phyloP scores from a whole-genome alignment of 2,329 filamentous ascomycete species.

The Didymella pomorum region DNA sequence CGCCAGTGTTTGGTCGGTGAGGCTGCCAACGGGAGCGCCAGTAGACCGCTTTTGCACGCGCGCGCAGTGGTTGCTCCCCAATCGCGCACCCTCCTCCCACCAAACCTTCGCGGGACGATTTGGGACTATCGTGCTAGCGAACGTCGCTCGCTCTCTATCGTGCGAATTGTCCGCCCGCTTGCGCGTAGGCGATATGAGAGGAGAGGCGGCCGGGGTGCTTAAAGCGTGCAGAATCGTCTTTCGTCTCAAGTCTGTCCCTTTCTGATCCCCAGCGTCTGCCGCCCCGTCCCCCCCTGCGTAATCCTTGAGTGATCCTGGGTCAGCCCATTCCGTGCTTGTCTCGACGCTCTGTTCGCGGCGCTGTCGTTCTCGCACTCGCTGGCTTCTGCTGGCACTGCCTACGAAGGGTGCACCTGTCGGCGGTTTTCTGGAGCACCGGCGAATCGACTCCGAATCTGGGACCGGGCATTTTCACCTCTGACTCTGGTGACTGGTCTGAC shows the following conservation, averaged over 20 bases:
- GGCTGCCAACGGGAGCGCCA: slow-evolving; percentile 25
- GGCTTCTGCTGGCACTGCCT: slow-evolving; percentile 1
- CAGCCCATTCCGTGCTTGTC: slow-evolving; percentile 36
- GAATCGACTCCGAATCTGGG: slow-evolving; percentile 17
- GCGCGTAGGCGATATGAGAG: slow-evolving; percentile 37
- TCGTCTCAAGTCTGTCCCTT: slow-evolving; percentile 41
- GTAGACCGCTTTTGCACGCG: slow-evolving; percentile 37
- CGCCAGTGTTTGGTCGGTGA: slow-evolving; percentile 22
- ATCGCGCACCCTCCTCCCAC: slow-evolving; percentile 21
- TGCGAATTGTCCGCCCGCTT: slow-evolving; percentile 16
- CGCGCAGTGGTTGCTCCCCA: slow-evolving; percentile 30
- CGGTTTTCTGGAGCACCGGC: slow-evolving; percentile 15
- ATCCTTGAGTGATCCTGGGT: slow-evolving; percentile 36
- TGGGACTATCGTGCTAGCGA: slow-evolving; percentile 24
- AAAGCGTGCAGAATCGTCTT: slow-evolving; percentile 39
- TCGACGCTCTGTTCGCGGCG: slow-evolving; percentile 26
- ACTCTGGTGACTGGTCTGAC: slow-evolving; percentile 22
- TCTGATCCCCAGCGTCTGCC: slow-evolving; percentile 30
- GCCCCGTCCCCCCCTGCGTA: slow-evolving; percentile 34
- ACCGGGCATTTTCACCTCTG: slow-evolving; percentile 15
- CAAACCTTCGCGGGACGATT: slow-evolving; percentile 27
- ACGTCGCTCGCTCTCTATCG: slow-evolving; percentile 22
- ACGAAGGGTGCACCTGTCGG: slow-evolving; percentile 12
- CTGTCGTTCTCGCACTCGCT: slow-evolving; percentile 14
- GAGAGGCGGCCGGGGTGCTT: slow-evolving; percentile 31